phyloP scores from a whole-genome alignment of 306 rosid species.

The Rosa multiflora region DNA sequence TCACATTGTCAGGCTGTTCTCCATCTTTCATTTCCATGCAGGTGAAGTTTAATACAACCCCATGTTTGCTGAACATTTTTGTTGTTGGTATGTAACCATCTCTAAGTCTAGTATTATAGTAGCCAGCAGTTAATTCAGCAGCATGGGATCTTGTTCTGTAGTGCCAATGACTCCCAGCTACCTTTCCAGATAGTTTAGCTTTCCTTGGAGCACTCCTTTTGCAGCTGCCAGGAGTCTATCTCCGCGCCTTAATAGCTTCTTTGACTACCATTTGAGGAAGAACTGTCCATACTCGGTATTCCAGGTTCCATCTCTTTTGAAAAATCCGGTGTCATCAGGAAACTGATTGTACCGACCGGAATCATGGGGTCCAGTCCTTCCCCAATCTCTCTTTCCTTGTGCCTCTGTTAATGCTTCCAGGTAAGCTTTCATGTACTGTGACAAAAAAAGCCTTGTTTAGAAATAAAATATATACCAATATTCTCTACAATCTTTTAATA shows the following conservation, averaged over 20 bases:
- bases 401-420: constrained; percentile 75
- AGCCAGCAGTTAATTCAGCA: constrained; percentile 81
- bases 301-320: constrained; percentile 81
- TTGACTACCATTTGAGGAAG: constrained; percentile 86
- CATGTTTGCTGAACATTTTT: constrained; percentile 56
- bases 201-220: constrained; percentile 53
- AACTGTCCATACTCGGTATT: constrained; percentile 68
- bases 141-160: constrained; percentile 79
- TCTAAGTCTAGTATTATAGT: constrained; percentile 65
- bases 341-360: constrained; percentile 75
- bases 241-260: constrained; percentile 66
- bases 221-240: constrained; percentile 71
- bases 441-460: neutral
- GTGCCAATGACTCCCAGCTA: constrained; percentile 98
- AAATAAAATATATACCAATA: neutral
- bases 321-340: constrained; percentile 81
- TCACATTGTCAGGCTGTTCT: constrained; percentile 62
- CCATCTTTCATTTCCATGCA: constrained; percentile 94
- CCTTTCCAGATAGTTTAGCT: constrained; percentile 71
- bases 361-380: constrained; percentile 77
- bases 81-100: constrained; percentile 73
- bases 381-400: constrained; percentile 76
- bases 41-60: constrained; percentile 73
- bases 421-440: constrained; percentile 85
- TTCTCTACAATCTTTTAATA: neutral